Evolutionary conservation across 768 basidiomycete genomes (phyloP).

Genomic region (Pleurotus salmoneostramineus): DNA sequence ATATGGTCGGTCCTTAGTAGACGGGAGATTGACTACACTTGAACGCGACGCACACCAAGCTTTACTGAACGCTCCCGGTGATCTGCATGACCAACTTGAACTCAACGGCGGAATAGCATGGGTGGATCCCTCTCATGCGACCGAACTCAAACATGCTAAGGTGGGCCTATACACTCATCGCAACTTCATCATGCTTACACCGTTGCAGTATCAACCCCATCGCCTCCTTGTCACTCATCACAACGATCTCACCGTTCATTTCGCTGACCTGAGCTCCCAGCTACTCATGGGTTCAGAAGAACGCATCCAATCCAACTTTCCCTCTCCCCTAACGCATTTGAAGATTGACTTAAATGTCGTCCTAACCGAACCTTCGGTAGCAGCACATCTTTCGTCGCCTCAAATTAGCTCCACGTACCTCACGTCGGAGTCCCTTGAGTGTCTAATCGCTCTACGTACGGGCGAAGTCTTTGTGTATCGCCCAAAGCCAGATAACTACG

Average conservation of each 20-base stretch:
- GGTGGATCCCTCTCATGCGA: slow-evolving; percentile 44
- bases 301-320: slow-evolving; percentile 60
- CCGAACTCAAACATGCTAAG: slow-evolving; percentile 53
- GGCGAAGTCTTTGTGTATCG: slow-evolving; percentile 57
- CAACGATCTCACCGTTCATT: slow-evolving; percentile 59
- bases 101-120: slow-evolving; percentile 55
- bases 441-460: slow-evolving; percentile 45
- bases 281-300: slow-evolving; percentile 46
- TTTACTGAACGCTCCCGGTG: slow-evolving; percentile 23
- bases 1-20: slow-evolving; percentile 31
- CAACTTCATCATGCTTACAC: background rate
- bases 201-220: slow-evolving; percentile 50
- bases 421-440: slow-evolving; percentile 55
- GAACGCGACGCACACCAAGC: slow-evolving; percentile 43
- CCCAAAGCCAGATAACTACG: slow-evolving; percentile 11
- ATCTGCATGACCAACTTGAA: slow-evolving; percentile 23
- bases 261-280: slow-evolving; percentile 74
- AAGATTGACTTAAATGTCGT: slow-evolving; percentile 53
- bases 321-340: slow-evolving; percentile 56
- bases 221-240: slow-evolving; percentile 65
- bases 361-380: slow-evolving; percentile 40
- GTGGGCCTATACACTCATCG: slow-evolving; percentile 24
- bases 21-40: slow-evolving; percentile 42
- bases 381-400: slow-evolving; percentile 19
- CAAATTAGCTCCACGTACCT: slow-evolving; percentile 33